These are phyloP conservation scores for Globisporangium acanthophoron DNA, from an alignment of 352 stramenopile species.

Conservation along the genomic window DNA sequence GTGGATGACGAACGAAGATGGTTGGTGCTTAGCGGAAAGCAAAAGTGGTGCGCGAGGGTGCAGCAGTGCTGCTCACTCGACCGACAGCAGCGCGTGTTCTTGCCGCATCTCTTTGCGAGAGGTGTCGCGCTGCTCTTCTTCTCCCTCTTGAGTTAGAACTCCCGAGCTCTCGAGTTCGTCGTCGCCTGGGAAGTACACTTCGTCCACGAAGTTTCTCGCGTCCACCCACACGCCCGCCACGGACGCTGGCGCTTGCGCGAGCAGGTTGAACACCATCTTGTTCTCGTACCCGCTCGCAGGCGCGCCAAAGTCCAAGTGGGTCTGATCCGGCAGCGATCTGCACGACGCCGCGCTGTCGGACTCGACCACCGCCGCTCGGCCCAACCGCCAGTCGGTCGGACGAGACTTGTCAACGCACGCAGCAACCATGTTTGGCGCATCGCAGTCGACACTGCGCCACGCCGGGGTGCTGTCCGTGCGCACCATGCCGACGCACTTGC, in stretches of 20 bases:
- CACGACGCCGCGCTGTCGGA: constrained; percentile 24
- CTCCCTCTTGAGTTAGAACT: too few species aligned
- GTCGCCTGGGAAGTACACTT: constrained; percentile 24
- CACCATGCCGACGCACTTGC: constrained; percentile 49
- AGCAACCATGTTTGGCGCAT: constrained; percentile 29
- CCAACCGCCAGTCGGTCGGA: constrained; percentile 33
- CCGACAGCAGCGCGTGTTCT: constrained; percentile 8
- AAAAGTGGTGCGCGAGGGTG: not conserved
- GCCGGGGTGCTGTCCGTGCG: constrained; percentile 10
- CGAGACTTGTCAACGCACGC: constrained; percentile 31
- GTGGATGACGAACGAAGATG: not conserved
- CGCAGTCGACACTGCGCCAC: constrained; percentile 63
- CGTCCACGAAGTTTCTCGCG: constrained; percentile 26
- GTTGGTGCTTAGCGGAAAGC: not conserved
- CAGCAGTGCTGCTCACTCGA: constrained; percentile 1
- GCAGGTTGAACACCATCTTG: constrained; percentile 31
- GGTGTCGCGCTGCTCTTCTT: not conserved
- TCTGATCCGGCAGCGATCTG: not conserved
- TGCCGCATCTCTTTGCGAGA: constrained; percentile 1
- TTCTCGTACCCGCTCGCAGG: constrained; percentile 56
- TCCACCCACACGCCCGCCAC: constrained; percentile 48
- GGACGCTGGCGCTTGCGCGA: constrained; percentile 17
- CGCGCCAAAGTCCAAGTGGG: constrained; percentile 25
- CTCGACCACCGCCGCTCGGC: constrained; percentile 23
- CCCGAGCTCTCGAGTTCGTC: not conserved